Conservation (phyloP, 1,284 basidiomycete genomes). For the Anthracocystis panici-leucophaei region DNA sequence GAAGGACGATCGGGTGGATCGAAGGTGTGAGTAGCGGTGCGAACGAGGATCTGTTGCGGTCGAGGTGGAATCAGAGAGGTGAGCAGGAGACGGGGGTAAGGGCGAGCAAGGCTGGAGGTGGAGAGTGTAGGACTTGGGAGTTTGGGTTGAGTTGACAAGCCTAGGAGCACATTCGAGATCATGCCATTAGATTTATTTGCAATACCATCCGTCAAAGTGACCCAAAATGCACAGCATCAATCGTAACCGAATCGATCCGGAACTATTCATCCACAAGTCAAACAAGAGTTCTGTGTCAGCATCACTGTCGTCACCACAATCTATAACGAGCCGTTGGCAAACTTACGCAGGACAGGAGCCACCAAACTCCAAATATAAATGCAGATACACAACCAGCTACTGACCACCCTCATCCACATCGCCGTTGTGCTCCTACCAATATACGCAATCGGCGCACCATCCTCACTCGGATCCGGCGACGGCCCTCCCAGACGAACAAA, state of each 20-base stretch:
- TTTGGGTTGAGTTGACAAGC: slow-evolving; percentile 48
- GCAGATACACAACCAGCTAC: slow-evolving; percentile 75
- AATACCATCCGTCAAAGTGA: neutral
- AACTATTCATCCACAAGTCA: slow-evolving; percentile 26
- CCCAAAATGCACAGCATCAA: slow-evolving; percentile 6
- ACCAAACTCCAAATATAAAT: slow-evolving; percentile 71
- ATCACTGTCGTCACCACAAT: neutral
- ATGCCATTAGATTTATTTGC: neutral
- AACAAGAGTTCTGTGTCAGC: slow-evolving; percentile 17
- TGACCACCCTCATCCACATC: slow-evolving; percentile 99
- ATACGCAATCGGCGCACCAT: slow-evolving; percentile 81
- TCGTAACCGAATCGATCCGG: slow-evolving; percentile 63
- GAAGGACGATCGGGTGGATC: slow-evolving; percentile 85
- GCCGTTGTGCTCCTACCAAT: slow-evolving; percentile 94
- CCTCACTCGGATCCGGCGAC: slow-evolving; percentile 70
- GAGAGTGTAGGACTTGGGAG: slow-evolving; percentile 66
- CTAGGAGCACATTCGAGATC: neutral
- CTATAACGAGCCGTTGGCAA: neutral
- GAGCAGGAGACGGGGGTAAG: slow-evolving; percentile 11
- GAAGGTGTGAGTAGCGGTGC: slow-evolving; percentile 61
- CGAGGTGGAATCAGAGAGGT: slow-evolving; percentile 10
- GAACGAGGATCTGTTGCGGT: slow-evolving; percentile 59
- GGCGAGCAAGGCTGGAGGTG: slow-evolving; percentile 52
- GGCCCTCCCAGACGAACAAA: slow-evolving; percentile 59
- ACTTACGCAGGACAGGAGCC: slow-evolving; percentile 90